Evolutionary conservation across 2,329 filamentous ascomycete species (phyloP), one percentile per base, ranked within the genome.

Genomic region (Aspergillus udagawae): DNA sequence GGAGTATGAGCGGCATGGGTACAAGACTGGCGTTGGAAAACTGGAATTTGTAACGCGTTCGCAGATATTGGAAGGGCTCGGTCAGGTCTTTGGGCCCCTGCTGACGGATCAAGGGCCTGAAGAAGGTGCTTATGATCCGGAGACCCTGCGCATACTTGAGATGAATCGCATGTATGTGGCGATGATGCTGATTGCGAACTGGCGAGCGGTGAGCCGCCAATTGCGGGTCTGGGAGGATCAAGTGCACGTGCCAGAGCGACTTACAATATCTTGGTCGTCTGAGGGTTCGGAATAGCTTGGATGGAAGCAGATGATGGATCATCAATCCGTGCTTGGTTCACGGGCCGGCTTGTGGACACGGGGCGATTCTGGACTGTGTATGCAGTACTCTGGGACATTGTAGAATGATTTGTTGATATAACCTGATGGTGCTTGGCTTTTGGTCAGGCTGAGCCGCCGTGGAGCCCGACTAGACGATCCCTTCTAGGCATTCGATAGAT

Each of bases 141-240:
- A 63, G 35, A 53, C 55, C 48, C 56, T 55, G 56, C 49, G 47
- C 12, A 51, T 54, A n/a, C 60, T 68, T 51, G 63, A 71, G 55
- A 59, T 68, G 14, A 65, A 71, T 20, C 62, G 66, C 21, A 63
- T 67, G 28, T 63, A 67, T 28, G 68, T 76, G 28, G 66, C 67
- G 51, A 60, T 53, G 27, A 67, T 76, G 64, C 53, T 77, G 57
- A 62, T 76, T 48, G 65, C 63, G 25, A 60, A 70, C 53, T 77
- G 75, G 75, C 67, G 65, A 10, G 63, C 59, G 2, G 63, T 77
- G 20, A 73, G 69, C 53, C 64, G 66, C 21, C 71, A 74, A 50
- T 55, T 76, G 44, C 62, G 63, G 52, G 42, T 56, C n/a, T 73
- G 69, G 70, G 64, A 67, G 51, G 52, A 60, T 53, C 56, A 57